Conservation (phyloP, 2,329 filamentous ascomycete species). For the Hymenoscyphus scutula region DNA sequence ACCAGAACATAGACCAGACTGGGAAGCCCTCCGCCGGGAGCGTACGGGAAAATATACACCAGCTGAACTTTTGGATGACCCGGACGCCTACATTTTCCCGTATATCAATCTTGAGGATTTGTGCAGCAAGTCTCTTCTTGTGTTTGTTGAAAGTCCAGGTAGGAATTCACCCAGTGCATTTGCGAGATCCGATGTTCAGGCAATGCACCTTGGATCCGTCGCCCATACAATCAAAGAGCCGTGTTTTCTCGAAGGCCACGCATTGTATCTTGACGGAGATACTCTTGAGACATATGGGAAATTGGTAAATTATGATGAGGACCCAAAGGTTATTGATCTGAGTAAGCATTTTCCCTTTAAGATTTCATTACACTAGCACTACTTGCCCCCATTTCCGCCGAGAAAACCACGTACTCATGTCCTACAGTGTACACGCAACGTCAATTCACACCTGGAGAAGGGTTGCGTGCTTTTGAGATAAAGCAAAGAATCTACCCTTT, state of each 20-base stretch:
- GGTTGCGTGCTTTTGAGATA: constrained; percentile 26
- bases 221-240: constrained; percentile 31
- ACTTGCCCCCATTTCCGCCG: background rate
- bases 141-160: constrained; percentile 53
- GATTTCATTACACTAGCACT: no score
- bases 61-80: constrained; percentile 24
- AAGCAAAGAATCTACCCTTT: constrained; percentile 30
- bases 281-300: constrained; percentile 39
- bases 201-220: constrained; percentile 33
- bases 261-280: constrained; percentile 36
- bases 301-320: constrained; percentile 33
- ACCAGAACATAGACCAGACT: constrained; percentile 50
- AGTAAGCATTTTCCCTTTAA: background rate
- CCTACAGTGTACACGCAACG: background rate
- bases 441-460: constrained; percentile 36
- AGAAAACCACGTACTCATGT: background rate
- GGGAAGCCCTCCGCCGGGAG: constrained; percentile 33
- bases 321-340: constrained; percentile 33
- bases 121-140: constrained; percentile 42
- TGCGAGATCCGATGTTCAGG: constrained; percentile 43
- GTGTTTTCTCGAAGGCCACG: constrained; percentile 33
- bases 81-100: constrained; percentile 48
- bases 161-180: constrained; percentile 48
- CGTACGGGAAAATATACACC: constrained; percentile 16
- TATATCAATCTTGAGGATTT: constrained; percentile 59